Evolutionary conservation across 139 green algal genomes (phyloP).

Genomic region (Eudorina sp.): DNA sequence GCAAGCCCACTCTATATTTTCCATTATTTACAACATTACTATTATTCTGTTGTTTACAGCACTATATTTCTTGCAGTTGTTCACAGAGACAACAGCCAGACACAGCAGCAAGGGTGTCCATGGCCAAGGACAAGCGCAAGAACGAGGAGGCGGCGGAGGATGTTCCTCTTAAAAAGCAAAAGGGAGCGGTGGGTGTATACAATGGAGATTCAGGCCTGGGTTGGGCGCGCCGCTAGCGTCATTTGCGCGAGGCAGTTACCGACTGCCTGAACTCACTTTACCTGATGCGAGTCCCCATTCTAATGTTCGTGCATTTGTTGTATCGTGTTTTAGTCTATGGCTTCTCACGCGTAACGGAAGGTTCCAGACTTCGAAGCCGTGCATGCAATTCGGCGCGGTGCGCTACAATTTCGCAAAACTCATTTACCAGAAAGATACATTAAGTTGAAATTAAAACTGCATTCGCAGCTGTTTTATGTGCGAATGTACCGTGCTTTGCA

Average conservation of each 20-base stretch:
- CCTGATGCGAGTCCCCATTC: too few relatives aligned
- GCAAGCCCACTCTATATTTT: too few relatives aligned
- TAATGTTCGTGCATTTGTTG: not conserved
- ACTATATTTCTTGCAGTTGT: not conserved
- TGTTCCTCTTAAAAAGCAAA: constrained; percentile 29
- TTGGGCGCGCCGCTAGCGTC: constrained; percentile 10
- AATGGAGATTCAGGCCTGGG: not conserved
- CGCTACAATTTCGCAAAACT: not conserved
- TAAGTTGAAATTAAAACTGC: too few relatives aligned
- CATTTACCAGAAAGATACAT: not conserved
- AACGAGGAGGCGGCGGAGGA: constrained; percentile 13
- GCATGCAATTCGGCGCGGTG: constrained; percentile 2
- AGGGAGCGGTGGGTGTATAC: not conserved
- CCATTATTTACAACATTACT: too few relatives aligned
- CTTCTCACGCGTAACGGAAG: not conserved
- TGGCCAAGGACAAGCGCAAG: constrained; percentile 46
- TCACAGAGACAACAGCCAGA: not conserved
- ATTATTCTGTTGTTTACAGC: too few relatives aligned
- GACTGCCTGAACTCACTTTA: not conserved
- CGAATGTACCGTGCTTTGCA: not conserved
- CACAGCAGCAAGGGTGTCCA: not conserved
- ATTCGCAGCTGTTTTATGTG: not conserved
- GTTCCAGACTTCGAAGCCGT: not conserved
- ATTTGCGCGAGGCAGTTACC: not conserved
- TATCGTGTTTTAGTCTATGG: not conserved